Percentiles rank a stretch among this genome's conserved stretches.
Conservation (phyloP, 257 asterid species). For the Ilex aquifolium region DNA sequence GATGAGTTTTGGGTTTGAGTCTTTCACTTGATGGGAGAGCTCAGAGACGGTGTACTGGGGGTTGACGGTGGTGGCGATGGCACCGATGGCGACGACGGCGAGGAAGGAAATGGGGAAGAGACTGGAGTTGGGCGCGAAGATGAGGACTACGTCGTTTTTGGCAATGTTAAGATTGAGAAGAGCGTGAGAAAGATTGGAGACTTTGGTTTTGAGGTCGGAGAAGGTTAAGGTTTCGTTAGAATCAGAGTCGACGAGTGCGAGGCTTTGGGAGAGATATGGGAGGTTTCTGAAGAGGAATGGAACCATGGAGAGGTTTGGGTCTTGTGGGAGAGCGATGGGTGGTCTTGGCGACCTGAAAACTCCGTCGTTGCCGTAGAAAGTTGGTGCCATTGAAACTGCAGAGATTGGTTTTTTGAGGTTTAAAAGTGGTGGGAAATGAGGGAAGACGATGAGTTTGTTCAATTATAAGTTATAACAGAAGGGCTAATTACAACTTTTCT, state of each 20-base stretch:
- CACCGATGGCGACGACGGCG: conserved; percentile 24
- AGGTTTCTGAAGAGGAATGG: background rate
- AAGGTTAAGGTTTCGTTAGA: conserved; percentile 20
- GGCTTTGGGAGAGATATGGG: background rate
- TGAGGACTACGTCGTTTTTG: conserved; percentile 23
- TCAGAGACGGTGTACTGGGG: conserved; percentile 21
- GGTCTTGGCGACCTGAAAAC: conserved; percentile 35
- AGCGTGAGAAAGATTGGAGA: conserved; percentile 17
- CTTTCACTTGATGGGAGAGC: conserved; percentile 25
- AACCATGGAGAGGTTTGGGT: conserved; percentile 8
- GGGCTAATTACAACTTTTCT: too few species aligned
- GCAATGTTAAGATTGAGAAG: conserved; percentile 24
- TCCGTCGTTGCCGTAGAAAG: conserved; percentile 16
- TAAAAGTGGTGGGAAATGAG: too few species aligned
- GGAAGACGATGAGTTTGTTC: too few species aligned
- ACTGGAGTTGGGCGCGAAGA: conserved; percentile 31
- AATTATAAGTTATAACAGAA: too few species aligned
- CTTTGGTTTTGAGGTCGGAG: conserved; percentile 17
- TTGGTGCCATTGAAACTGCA: too few species aligned
- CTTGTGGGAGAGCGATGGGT: conserved; percentile 22
- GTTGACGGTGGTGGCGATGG: conserved; percentile 27
- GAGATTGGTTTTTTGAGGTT: too few species aligned
- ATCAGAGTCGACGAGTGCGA: conserved; percentile 20
- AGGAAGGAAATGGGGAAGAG: conserved; percentile 26
- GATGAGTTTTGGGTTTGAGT: conserved; percentile 23